phyloP scores from a whole-genome alignment of 768 basidiomycete genomes.

The Harrya chromipes region DNA sequence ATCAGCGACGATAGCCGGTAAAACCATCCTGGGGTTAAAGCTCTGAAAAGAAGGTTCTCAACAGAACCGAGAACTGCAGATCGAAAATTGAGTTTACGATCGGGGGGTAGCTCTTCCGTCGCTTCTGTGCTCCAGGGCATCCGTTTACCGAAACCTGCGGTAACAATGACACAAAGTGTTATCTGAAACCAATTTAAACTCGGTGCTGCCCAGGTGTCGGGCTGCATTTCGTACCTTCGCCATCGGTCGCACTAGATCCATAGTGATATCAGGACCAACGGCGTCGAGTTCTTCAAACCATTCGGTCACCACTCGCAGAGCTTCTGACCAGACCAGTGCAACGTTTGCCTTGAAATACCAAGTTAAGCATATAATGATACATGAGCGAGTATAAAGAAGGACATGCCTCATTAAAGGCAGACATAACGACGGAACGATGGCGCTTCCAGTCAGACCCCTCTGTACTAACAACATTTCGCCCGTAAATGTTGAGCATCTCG shows the following conservation, averaged over 20 bases:
- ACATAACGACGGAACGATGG: slow-evolving; percentile 42
- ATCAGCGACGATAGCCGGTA: slow-evolving; percentile 15
- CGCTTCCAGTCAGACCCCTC: slow-evolving; percentile 48
- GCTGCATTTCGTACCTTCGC: slow-evolving; percentile 12
- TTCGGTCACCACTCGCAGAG: slow-evolving; percentile 37
- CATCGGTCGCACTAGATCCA: slow-evolving; percentile 14
- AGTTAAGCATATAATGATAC: not conserved
- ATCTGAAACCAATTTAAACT: slow-evolving; percentile 18
- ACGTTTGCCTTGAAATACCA: slow-evolving; percentile 36
- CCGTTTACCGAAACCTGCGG: slow-evolving; percentile 41
- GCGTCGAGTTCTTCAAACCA: slow-evolving; percentile 42
- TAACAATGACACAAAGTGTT: slow-evolving; percentile 38
- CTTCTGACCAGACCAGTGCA: slow-evolving; percentile 48
- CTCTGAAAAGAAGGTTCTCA: slow-evolving; percentile 27
- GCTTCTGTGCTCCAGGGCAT: slow-evolving; percentile 34
- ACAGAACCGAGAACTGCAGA: slow-evolving; percentile 29
- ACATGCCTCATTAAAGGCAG: slow-evolving; percentile 48
- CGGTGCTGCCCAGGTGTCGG: no score
- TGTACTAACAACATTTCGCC: slow-evolving; percentile 40
- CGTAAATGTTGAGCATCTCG: slow-evolving; percentile 43
- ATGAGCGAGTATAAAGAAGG: not conserved
- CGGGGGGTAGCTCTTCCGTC: slow-evolving; percentile 21
- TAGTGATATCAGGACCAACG: slow-evolving; percentile 15
- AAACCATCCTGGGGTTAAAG: slow-evolving; percentile 35
- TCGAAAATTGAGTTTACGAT: slow-evolving; percentile 36